Evolutionary conservation across 352 stramenopile species (phyloP).

Genomic region (Elongisporangium senticosum): DNA sequence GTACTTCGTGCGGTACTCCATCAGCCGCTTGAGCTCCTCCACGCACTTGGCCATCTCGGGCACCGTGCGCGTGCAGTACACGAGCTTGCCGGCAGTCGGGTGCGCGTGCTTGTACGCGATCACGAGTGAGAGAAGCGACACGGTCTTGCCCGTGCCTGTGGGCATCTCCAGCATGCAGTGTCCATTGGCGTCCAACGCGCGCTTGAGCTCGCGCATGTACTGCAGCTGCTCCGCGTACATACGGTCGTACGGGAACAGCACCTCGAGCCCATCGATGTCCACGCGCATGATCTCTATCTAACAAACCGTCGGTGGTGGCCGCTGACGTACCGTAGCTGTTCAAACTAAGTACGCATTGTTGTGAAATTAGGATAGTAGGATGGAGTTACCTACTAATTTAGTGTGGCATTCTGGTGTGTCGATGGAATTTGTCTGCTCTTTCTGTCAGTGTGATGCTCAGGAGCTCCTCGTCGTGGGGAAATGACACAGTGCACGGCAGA

Average conservation of each 20-base stretch:
- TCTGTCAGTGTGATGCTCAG: too few relatives aligned
- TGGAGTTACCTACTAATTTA: too few relatives aligned
- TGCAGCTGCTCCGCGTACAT: conserved; percentile 99
- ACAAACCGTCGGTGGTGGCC: too few relatives aligned
- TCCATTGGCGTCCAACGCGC: conserved; percentile 94
- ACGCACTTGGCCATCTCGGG: conserved; percentile 99
- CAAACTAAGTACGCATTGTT: too few relatives aligned
- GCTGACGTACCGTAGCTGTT: too few relatives aligned
- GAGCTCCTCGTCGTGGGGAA: not conserved
- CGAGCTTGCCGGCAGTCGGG: conserved; percentile 94
- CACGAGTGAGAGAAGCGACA: conserved; percentile 96
- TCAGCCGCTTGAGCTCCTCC: conserved; percentile 96
- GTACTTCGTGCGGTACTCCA: conserved; percentile 70
- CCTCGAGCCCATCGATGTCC: conserved; percentile 94
- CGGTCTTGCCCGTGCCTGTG: conserved; percentile 97
- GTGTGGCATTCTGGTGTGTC: too few relatives aligned
- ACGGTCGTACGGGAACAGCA: conserved; percentile 96
- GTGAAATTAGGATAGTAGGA: too few relatives aligned
- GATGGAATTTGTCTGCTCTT: too few relatives aligned
- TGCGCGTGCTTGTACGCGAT: conserved; percentile 93
- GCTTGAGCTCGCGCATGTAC: conserved; percentile 99
- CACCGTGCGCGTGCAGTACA: conserved; percentile 99
- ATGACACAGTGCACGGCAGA: not conserved
- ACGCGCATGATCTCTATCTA: conserved; percentile 76
- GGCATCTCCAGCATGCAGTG: conserved; percentile 99